Base-by-base conservation (phyloP, 1,284 basidiomycete genomes). In the Exsudoporus floridanus region DNA sequence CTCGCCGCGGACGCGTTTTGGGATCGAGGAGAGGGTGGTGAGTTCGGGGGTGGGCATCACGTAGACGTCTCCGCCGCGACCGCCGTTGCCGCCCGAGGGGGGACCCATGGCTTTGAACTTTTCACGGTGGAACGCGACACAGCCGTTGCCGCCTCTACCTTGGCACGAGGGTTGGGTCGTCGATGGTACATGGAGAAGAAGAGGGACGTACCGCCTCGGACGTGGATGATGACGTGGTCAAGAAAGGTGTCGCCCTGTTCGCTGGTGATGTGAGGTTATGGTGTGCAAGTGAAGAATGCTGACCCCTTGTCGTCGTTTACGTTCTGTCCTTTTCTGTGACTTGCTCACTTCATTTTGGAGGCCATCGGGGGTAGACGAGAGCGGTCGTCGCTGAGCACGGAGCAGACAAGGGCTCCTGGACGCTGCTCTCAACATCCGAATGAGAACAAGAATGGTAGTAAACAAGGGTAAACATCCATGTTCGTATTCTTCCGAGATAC, bases 1-100 rank as follows among this genome's bases (percentile, higher is more conserved):
- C 2, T 79, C 75, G 0, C 83, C 94, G 27, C 81, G 80, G 21
- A 92, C 73, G 23, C 86, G 83, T 54, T 82, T 83, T 0, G 84
- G 73, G 0, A 97, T 78, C 1, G 84, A 79, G 7, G 86, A 81
- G 27, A 98, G 84, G 0, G 88, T 90, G 0, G 90, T 90, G 13
- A 97, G 74, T 33, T 83, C 77, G 0, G 85, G 76, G 0, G 88
- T 86, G 2, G 93, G 89, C 41, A 84, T 72, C 58, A 98, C 80
- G 68, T 92, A 93, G 30, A 98, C 84, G 57, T 90, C 85, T 2
- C 91, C 93, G 25, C 94, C 95, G 42, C 81, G 80, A 0, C 93
- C 94, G 18, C 95, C 94, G 58, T 90, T 89, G 1, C 94, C 94
- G 1, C 94, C 94, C 10, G 90, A 92, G 0, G 94, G 91, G 1